Evolutionary conservation across 208 protist species (phyloP), one percentile per base, ranked within the genome.

Genomic region (Angomonas deanei): DNA sequence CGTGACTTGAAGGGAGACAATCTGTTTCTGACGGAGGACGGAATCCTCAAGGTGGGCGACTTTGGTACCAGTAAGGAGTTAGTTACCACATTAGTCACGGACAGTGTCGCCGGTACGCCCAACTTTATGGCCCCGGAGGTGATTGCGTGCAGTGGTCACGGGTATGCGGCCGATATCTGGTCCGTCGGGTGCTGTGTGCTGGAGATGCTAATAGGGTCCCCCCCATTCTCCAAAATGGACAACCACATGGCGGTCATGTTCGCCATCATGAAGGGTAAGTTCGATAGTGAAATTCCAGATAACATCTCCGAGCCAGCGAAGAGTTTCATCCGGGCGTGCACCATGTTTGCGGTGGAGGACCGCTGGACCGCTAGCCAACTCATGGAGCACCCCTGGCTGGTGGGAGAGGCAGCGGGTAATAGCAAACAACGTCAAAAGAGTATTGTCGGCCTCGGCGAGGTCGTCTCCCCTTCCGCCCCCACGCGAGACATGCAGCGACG

Each of bases 121-220:
- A 92, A 93, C 70, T 97, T 93, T 60, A 98, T 98, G 91, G 91
- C 94, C 8, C 94, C 94, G 2, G 92, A 98, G 66, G 88, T 97
- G 24, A 94, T 97, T 66, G 75, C 76, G 0, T 88, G 88, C 69
- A 91, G 72, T 38, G 93, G 93, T 8, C 90, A 96, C 68, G 86
- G 82, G 46, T 90, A 86, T 53, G 76, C 78, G 64, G 92, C 91
- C 0, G 94, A 97, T 66, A 81, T 97, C 31, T 97, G 94, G 94
- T 94, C 85, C 13, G 82, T 97, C 5, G 94, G 92, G 1, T 97
- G 91, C 73, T 93, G 84, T 62, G 80, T 96, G 6, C 61, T 96
- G 8, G 82, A 97, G 69, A 96, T 97, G 89, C 75, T 97, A 6
- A 93, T 78, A n/a, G 92, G 87, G 24, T 61, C 69, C 39, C 88